These are phyloP conservation scores for Tulasnella sp. DNA, from an alignment of 768 basidiomycete genomes.

Conservation along the genomic window DNA sequence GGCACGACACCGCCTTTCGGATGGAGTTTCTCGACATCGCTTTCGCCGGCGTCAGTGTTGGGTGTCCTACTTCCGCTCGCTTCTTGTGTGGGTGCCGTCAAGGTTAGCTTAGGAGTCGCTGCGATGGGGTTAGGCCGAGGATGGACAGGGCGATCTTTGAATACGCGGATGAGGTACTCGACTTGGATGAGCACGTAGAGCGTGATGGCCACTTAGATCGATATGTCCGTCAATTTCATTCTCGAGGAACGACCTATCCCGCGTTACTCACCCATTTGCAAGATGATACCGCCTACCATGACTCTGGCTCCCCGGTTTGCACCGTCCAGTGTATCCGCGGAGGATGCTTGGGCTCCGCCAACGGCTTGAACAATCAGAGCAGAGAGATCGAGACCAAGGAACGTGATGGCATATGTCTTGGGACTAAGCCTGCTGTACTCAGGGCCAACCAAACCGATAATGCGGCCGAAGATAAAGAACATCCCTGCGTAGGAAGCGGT, in stretches of 20 bases:
- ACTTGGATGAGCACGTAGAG: slow-evolving; percentile 3
- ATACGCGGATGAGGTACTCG: slow-evolving; percentile 8
- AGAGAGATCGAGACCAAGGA: not conserved
- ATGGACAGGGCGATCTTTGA: not conserved
- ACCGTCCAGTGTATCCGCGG: not conserved
- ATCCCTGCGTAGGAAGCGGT: not conserved
- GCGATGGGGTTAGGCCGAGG: not conserved
- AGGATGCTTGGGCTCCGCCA: slow-evolving; percentile 7
- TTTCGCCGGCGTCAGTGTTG: not conserved
- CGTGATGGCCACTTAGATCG: slow-evolving; percentile 7
- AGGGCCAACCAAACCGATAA: not conserved
- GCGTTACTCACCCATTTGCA: slow-evolving; percentile 12
- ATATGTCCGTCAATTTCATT: not conserved
- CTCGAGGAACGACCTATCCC: not conserved
- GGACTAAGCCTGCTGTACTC: slow-evolving; percentile 12
- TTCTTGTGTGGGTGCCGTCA: not conserved
- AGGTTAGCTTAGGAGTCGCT: not conserved
- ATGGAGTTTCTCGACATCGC: not conserved
- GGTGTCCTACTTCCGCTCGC: not conserved
- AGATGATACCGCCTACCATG: slow-evolving; percentile 11
- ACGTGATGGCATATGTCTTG: slow-evolving; percentile 4
- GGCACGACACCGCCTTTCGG: no score
- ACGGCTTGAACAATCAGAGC: slow-evolving; percentile 5
- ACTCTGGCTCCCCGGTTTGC: slow-evolving; percentile 1
- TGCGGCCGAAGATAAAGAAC: slow-evolving; percentile 12